phyloP scores from a whole-genome alignment of 495 filamentous ascomycete species.

The Recurvomyces mirabilis region DNA sequence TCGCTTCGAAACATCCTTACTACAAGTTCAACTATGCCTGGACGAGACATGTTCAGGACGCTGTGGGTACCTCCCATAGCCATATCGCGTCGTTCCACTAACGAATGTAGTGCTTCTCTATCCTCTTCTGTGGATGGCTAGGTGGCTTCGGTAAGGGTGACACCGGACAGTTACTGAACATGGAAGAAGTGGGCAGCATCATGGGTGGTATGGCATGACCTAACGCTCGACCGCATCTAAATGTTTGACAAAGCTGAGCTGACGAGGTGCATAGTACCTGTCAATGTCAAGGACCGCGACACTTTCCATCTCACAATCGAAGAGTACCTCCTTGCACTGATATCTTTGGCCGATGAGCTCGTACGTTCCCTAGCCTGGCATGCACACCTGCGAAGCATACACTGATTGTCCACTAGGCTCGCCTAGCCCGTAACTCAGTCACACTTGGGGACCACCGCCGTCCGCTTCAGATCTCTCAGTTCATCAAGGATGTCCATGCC shows the following conservation, averaged over 20 bases:
- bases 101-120: constrained; percentile 29
- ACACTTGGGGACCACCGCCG: constrained; percentile 79
- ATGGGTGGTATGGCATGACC: constrained; percentile 54
- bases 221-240: background rate
- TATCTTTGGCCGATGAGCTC: constrained; percentile 80
- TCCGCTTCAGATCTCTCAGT: constrained; percentile 68
- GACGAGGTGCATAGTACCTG: constrained; percentile 53
- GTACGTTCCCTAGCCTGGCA: constrained; percentile 28
- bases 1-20: constrained; percentile 77
- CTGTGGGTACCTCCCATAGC: constrained; percentile 34
- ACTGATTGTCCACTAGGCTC: constrained; percentile 38
- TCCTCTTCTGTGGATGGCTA: constrained; percentile 68
- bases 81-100: background rate
- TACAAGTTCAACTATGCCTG: constrained; percentile 90
- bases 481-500: constrained; percentile 89
- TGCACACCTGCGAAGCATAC: background rate
- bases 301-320: constrained; percentile 92
- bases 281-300: constrained; percentile 83
- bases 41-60: constrained; percentile 74
- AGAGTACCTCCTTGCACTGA: constrained; percentile 83
- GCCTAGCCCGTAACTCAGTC: constrained; percentile 90
- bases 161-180: constrained; percentile 60
- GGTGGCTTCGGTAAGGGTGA: constrained; percentile 46
- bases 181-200: constrained; percentile 73
- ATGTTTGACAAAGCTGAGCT: background rate